Conservation (phyloP, 768 basidiomycete genomes). For the Calocera viscosa region DNA sequence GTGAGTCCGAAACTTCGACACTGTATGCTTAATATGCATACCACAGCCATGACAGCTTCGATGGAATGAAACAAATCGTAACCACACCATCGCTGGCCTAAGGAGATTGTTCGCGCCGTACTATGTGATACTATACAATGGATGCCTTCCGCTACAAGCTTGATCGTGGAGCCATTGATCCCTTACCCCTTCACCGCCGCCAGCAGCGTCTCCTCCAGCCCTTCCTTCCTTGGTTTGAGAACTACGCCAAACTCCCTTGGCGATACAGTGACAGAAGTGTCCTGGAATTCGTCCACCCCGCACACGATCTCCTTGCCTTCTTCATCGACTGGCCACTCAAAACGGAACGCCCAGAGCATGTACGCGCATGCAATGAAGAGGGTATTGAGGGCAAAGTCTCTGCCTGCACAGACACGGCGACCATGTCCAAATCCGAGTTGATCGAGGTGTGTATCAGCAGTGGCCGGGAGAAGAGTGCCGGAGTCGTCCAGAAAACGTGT, state of each 20-base stretch:
- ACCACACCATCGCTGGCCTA: no score
- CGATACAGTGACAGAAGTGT: neutral
- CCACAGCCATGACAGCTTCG: no score
- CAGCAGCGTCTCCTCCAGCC: neutral
- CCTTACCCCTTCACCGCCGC: neutral
- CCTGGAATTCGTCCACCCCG: neutral
- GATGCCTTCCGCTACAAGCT: neutral
- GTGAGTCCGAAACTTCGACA: no score
- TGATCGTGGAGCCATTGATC: neutral
- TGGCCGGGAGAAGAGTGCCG: neutral
- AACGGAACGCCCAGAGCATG: neutral
- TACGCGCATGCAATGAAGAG: neutral
- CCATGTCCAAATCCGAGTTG: neutral
- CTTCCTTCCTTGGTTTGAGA: neutral
- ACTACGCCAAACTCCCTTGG: neutral
- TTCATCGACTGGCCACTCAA: neutral
- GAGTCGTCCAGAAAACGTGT: neutral
- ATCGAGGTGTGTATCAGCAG: neutral
- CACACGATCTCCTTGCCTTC: slow-evolving; percentile 21
- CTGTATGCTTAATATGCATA: no score
- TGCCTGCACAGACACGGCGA: neutral
- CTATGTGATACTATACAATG: neutral
- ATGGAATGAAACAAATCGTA: no score
- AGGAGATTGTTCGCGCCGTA: no score
- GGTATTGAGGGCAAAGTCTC: neutral